phyloP scores from a whole-genome alignment of 2,329 filamentous ascomycete species.

The Aureobasidium sp. region DNA sequence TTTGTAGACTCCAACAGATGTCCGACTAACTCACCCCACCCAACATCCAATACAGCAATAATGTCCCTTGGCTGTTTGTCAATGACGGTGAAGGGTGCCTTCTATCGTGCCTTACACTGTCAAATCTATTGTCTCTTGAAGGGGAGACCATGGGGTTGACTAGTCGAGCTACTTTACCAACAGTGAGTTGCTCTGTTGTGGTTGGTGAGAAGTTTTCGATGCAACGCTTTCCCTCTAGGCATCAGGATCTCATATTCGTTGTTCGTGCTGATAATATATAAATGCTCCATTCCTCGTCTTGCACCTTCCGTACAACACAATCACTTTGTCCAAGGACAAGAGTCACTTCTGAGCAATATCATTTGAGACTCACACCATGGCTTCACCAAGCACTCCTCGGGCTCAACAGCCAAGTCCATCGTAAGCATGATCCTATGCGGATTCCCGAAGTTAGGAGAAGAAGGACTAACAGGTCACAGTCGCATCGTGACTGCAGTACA shows the following conservation, averaged over 20 bases:
- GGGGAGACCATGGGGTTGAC: neutral
- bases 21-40: neutral
- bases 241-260: neutral
- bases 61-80: neutral
- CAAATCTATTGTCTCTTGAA: neutral
- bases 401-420: neutral
- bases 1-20: neutral
- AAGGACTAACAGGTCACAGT: neutral
- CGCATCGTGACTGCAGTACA: neutral
- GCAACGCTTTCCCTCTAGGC: neutral
- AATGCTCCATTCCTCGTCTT: neutral
- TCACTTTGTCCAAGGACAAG: neutral
- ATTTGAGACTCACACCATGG: neutral
- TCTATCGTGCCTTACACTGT: neutral
- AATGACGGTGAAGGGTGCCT: neutral
- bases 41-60: slow-evolving; percentile 1
- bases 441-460: neutral
- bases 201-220: neutral
- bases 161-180: neutral
- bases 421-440: neutral
- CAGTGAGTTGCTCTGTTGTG: neutral
- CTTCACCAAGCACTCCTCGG: neutral
- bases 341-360: neutral
- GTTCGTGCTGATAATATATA: neutral
- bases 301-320: neutral